Percentiles rank a stretch among this genome's conserved stretches.
Conservation (phyloP, 371 early-diverging fungal species). For the Blyttiomyces sp. region DNA sequence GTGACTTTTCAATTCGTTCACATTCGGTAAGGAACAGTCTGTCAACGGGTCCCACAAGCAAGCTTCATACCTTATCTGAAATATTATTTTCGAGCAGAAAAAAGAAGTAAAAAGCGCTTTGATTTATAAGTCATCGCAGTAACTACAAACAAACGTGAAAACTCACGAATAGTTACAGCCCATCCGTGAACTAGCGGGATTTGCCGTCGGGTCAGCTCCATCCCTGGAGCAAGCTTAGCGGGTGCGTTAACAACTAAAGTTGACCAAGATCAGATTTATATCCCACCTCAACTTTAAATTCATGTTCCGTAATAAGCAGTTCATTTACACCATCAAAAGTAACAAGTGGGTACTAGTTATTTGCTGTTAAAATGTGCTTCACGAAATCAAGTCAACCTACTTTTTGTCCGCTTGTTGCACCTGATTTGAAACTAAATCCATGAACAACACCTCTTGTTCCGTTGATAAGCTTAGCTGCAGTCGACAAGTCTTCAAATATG, state of each 20-base stretch:
- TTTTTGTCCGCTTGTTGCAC: slow-evolving; percentile 12
- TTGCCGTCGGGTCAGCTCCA: background rate
- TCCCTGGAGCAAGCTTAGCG: background rate
- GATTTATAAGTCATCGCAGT: no score
- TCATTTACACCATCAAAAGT: slow-evolving; percentile 7
- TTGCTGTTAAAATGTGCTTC: background rate
- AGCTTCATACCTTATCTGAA: no score
- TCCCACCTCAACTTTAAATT: slow-evolving; percentile 2
- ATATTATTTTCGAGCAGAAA: no score
- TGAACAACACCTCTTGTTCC: slow-evolving; percentile 75
- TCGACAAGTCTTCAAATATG: no score
- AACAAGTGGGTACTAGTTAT: slow-evolving; percentile 20
- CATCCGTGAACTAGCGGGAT: slow-evolving; percentile 62
- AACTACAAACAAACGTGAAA: no score
- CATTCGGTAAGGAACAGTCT: no score
- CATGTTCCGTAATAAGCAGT: background rate
- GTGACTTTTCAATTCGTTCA: no score
- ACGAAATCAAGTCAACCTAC: background rate
- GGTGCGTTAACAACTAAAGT: background rate
- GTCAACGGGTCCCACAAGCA: no score
- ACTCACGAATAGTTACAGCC: slow-evolving; percentile 75
- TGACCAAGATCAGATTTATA: background rate
- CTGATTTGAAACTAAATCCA: background rate
- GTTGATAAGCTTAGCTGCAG: slow-evolving; percentile 63
- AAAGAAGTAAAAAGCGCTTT: no score